A percentile compares a stretch with the other conserved stretches of the same genome.
These are phyloP conservation scores for Cochlearia excelsa DNA, from an alignment of 345 rosid species.

Conservation along the genomic window DNA sequence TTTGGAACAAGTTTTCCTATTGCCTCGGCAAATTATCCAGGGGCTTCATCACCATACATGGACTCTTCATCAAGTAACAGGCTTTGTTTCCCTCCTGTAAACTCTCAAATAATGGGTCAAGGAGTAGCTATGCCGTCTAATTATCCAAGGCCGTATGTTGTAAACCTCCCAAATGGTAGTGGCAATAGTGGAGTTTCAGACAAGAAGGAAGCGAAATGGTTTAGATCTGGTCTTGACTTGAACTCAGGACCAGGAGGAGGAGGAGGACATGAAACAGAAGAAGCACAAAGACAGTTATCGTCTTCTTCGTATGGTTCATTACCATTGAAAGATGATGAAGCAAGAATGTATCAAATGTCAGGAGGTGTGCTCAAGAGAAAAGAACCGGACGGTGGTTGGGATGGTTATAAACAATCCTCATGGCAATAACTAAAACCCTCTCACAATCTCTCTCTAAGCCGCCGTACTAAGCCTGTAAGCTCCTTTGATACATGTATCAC, in stretches of 20 bases:
- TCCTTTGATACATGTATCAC: too few relatives aligned
- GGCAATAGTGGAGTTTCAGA: conserved; percentile 40
- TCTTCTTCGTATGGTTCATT: conserved; percentile 42
- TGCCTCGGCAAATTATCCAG: conserved; percentile 57
- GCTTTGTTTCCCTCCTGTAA: conserved; percentile 53
- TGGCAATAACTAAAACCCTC: too few relatives aligned
- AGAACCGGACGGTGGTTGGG: too few relatives aligned
- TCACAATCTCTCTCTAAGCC: too few relatives aligned
- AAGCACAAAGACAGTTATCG: conserved; percentile 43
- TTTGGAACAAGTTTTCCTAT: conserved; percentile 62
- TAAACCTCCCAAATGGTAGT: conserved; percentile 53
- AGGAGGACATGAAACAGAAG: conserved; percentile 61
- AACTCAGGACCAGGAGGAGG: conserved; percentile 85
- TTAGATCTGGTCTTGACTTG: conserved; percentile 65
- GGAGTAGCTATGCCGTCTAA: conserved; percentile 48
- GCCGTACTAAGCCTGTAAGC: too few relatives aligned
- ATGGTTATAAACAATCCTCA: too few relatives aligned
- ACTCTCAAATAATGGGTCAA: conserved; percentile 60
- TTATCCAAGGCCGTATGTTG: conserved; percentile 56
- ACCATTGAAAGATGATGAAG: too few relatives aligned
- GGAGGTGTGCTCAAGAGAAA: too few relatives aligned
- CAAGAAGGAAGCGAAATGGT: conserved; percentile 57
- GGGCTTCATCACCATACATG: conserved; percentile 60
- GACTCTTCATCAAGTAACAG: conserved; percentile 68
- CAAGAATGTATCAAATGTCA: too few relatives aligned